Evolutionary conservation across 192 early-diverging fungal species (phyloP).

Genomic region (Phlyctochytrium arcticum): DNA sequence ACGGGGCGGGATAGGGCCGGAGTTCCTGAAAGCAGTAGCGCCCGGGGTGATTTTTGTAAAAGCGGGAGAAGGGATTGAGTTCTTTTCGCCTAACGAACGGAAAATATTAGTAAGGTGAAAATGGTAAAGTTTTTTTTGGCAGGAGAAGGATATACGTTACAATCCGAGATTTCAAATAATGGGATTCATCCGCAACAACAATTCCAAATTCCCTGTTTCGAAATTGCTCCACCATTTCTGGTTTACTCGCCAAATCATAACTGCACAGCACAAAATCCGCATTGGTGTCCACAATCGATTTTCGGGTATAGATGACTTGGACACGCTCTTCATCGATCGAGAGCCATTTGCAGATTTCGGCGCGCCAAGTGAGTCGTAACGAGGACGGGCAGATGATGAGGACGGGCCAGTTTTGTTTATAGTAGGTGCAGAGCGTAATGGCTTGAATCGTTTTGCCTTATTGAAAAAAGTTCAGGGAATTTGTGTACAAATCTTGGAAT

Average conservation of each 20-base stretch:
- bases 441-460: conserved; percentile 48
- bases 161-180: conserved; percentile 40
- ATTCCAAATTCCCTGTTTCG: conserved; percentile 15
- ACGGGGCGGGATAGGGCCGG: conserved; percentile 29
- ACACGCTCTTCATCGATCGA: conserved; percentile 27
- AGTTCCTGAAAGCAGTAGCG: conserved; percentile 23
- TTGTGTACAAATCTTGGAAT: not conserved
- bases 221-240: conserved; percentile 9
- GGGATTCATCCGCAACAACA: conserved; percentile 42
- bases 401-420: conserved; percentile 38
- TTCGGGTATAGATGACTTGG: conserved; percentile 27
- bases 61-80: conserved; percentile 33
- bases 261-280: conserved; percentile 29
- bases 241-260: conserved; percentile 35
- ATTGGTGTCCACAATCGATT: not conserved
- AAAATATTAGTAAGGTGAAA: too few relatives aligned
- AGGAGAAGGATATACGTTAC: conserved; percentile 5
- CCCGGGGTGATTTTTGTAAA: conserved; percentile 20
- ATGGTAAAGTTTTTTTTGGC: too few relatives aligned
- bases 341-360: conserved; percentile 46
- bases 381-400: conserved; percentile 45
- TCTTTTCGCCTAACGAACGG: conserved; percentile 35
- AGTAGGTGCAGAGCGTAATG: conserved; percentile 30
- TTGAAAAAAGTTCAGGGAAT: too few relatives aligned
- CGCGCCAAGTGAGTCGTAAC: conserved; percentile 33